These are phyloP conservation scores for Melaleuca quinquenervia DNA, from an alignment of 345 rosid genomes.

Conservation along the genomic window DNA sequence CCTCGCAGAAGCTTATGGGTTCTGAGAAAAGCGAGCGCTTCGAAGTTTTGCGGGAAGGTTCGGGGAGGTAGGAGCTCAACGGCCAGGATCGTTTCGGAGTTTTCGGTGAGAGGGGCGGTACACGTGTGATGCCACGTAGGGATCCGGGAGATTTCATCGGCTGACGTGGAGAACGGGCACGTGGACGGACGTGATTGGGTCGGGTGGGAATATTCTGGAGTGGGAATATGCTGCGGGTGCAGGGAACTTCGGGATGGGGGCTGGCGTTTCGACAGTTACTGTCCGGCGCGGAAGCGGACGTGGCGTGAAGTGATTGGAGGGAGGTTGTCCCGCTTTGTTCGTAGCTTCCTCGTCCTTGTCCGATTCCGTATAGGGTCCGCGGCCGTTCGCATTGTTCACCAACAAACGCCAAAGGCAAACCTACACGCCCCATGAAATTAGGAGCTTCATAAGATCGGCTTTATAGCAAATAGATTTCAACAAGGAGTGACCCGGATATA, in stretches of 20 bases:
- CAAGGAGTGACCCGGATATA: not conserved
- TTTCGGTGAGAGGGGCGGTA: not conserved
- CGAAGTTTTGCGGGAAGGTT: not conserved
- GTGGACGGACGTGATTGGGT: slow-evolving; percentile 12
- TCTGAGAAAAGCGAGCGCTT: not conserved
- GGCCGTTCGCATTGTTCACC: not conserved
- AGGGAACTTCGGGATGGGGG: not conserved
- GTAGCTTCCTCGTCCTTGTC: not conserved
- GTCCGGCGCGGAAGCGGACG: not conserved
- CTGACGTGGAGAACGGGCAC: not conserved
- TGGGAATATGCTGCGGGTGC: not conserved
- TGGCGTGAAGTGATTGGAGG: not conserved
- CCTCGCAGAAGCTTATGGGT: not conserved
- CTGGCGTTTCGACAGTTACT: not conserved
- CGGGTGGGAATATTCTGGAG: not conserved
- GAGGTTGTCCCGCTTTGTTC: not conserved
- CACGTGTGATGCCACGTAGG: slow-evolving; percentile 45
- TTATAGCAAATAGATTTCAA: too few species aligned
- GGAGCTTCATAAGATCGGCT: not conserved
- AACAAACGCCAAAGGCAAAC: not conserved
- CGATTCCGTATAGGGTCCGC: not conserved
- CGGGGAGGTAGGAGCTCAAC: slow-evolving; percentile 1
- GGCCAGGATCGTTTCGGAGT: slow-evolving; percentile 12
- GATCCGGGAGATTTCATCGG: not conserved
- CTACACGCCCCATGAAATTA: not conserved